Evolutionary conservation across 1,284 basidiomycete species (phyloP).

Genomic region (Inonotus obliquus): DNA sequence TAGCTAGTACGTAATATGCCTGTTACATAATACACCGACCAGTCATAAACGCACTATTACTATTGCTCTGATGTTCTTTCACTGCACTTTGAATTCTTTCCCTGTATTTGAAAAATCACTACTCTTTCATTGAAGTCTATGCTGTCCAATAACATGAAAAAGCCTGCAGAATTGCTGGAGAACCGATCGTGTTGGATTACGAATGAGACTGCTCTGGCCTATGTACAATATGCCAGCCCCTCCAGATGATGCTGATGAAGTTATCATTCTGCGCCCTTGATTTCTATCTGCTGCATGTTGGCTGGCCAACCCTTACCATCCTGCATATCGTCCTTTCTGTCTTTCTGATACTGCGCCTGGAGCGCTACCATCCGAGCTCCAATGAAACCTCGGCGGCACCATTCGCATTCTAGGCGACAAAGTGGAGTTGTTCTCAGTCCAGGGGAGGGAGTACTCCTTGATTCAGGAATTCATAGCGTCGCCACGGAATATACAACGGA

Average conservation of each 20-base stretch:
- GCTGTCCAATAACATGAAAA: too few species aligned
- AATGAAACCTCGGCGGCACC: slow-evolving; percentile 10
- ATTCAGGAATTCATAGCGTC: neutral
- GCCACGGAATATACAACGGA: neutral
- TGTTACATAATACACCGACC: neutral
- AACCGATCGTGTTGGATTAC: neutral
- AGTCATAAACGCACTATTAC: neutral
- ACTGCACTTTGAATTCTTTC: neutral
- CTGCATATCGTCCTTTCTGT: neutral
- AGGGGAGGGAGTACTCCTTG: slow-evolving; percentile 4
- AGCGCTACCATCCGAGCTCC: neutral
- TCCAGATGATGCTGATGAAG: neutral
- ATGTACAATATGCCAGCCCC: neutral
- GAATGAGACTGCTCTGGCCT: neutral
- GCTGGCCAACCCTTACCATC: neutral
- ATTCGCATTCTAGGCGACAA: slow-evolving; percentile 4
- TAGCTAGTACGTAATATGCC: too few species aligned
- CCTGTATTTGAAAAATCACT: neutral
- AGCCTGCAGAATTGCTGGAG: too few species aligned
- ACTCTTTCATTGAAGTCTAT: too few species aligned
- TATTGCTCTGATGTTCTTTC: neutral
- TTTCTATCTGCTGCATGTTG: neutral
- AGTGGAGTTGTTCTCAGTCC: slow-evolving; percentile 6
- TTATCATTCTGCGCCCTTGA: neutral
- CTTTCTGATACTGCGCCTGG: slow-evolving; percentile 9